Evolutionary conservation across 306 rosid species (phyloP).

Genomic region (Crotalaria pallida): DNA sequence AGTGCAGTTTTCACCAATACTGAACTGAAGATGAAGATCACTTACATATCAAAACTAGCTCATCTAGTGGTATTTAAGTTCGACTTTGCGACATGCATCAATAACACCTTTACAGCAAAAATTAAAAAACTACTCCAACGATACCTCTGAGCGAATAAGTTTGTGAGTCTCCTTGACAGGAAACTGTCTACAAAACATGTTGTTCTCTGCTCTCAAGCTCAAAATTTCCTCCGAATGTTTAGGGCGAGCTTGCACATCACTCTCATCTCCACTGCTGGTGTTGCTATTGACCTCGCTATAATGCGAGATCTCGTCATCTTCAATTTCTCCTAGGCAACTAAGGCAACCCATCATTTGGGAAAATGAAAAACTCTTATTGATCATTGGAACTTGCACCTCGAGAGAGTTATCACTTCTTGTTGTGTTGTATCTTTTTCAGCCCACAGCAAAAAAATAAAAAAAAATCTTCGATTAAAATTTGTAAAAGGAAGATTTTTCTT

Average conservation of each 20-base stretch:
- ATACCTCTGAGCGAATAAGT: conserved; percentile 73
- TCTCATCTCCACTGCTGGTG: conserved; percentile 51
- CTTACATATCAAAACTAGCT: too few species aligned
- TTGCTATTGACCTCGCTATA: conserved; percentile 37
- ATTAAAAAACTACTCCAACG: not conserved
- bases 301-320: conserved; percentile 55
- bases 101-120: not conserved
- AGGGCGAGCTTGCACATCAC: conserved; percentile 36
- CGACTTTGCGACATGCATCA: not conserved
- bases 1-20: not conserved
- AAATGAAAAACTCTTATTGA: conserved; percentile 43
- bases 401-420: not conserved
- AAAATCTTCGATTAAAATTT: conserved; percentile 28
- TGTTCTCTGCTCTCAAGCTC: conserved; percentile 54
- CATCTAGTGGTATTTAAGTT: not conserved
- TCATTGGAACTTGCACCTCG: conserved; percentile 47
- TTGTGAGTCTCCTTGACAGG: conserved; percentile 83
- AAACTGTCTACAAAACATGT: conserved; percentile 74
- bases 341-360: conserved; percentile 67
- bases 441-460: conserved; percentile 36
- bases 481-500: conserved; percentile 1
- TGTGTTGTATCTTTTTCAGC: conserved; percentile 22
- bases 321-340: conserved; percentile 79
- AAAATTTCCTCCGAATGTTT: conserved; percentile 85
- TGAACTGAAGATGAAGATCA: not conserved